Evolutionary conservation across 2,329 filamentous ascomycete genomes (phyloP).

Genomic region (Ophiognomonia clavigignenti-juglandacearum): DNA sequence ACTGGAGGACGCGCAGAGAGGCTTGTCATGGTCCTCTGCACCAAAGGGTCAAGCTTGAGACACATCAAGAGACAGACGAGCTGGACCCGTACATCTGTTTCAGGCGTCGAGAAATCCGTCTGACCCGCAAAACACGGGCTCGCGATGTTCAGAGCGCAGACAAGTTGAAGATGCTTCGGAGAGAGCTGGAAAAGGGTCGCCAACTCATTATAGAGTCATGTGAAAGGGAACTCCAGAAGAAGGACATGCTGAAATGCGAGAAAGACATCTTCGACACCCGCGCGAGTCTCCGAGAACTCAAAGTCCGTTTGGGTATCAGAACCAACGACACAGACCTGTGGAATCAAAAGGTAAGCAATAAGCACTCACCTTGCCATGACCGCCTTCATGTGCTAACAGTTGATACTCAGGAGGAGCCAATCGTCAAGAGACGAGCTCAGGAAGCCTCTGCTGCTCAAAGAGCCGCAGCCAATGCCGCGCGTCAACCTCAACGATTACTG

Average conservation of each 20-base stretch:
- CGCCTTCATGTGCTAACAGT: not conserved
- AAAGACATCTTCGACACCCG: conserved; percentile 79
- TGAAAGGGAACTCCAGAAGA: conserved; percentile 74
- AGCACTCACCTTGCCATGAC: not conserved
- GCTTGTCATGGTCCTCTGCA: conserved; percentile 68
- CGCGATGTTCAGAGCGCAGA: conserved; percentile 92
- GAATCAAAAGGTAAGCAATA: conserved; percentile 74
- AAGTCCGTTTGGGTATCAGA: conserved; percentile 84
- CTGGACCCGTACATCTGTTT: conserved; percentile 98
- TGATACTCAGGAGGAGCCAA: conserved; percentile 10
- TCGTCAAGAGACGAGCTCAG: conserved; percentile 20
- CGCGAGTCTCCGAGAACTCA: conserved; percentile 77
- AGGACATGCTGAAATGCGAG: conserved; percentile 71
- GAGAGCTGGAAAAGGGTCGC: conserved; percentile 85
- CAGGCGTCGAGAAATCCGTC: conserved; percentile 86
- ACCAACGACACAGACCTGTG: conserved; percentile 90
- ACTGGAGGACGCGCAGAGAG: conserved; percentile 75
- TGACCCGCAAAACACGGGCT: conserved; percentile 90
- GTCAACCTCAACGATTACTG: conserved; percentile 24
- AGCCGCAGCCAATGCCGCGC: conserved; percentile 43
- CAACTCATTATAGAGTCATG: conserved; percentile 73
- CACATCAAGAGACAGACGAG: conserved; percentile 89
- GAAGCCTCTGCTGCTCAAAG: conserved; percentile 51
- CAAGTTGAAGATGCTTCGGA: conserved; percentile 85
- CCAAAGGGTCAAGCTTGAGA: conserved; percentile 85